Base-by-base conservation (phyloP, 768 basidiomycete species). In the Paxillus rubicundulus region DNA sequence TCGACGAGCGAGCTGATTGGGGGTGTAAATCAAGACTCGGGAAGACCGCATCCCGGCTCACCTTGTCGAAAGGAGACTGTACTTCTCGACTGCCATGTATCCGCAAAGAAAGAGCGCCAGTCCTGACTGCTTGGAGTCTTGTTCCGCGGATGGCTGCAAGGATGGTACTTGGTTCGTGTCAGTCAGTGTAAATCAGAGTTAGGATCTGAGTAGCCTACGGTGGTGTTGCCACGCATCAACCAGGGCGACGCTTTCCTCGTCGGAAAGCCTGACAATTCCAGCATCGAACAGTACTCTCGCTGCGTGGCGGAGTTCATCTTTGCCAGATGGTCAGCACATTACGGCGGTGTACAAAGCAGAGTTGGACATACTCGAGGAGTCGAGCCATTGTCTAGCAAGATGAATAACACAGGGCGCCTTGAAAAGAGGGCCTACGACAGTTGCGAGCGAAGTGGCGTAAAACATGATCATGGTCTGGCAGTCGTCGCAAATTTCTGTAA, bases 61-160 rank as follows among this genome's bases (percentile, higher is more conserved):
- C 95, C 76, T 82, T 1, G 85, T 77, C 8, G 87, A 82, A 24
- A 98, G 74, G 2, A 92, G 69, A 52, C 78, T 84, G 61, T 89
- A 89, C 60, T 88, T 87, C 61, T 91, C 87, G 27, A 85, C 73
- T 4, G 94, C 89, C 50, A 96, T 78, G 56, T 85, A 86, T 0
- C 94, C 94, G 37, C 91, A 85, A 21, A 98, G 72, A 47, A 90
- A 86, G 4, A 98, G 70, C 0, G 92, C 86, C 21, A 86, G 72
- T 2, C 87, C 87, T 0, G 87, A 78, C 9, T 69, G 76, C 1
- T 74, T 66, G 1, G 79, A 77, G 57, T 88, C 82, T 49, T 78
- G 81, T 42, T 86, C 78, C 0, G 77, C 77, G 36, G 81, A 75
- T 1, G 84, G 78, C 60, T 84, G 85, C 39, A 84, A 66, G 46